These are phyloP conservation scores for Fragaria nilgerrensis DNA, from an alignment of 306 rosid species.

Conservation along the genomic window DNA sequence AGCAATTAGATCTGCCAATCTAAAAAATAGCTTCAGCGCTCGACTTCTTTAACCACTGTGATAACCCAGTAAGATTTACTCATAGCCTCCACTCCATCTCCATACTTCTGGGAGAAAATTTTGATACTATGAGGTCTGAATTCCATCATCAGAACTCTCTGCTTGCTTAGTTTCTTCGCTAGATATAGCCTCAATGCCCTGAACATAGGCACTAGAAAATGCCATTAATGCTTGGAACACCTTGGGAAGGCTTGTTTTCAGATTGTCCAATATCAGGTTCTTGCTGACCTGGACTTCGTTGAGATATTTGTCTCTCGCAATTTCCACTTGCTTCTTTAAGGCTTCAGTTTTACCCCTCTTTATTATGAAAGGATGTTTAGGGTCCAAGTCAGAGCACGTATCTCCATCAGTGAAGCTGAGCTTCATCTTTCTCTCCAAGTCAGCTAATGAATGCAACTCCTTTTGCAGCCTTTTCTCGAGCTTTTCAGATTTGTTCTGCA, in stretches of 20 bases:
- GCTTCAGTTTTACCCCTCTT: constrained; percentile 63
- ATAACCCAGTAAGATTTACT: background rate
- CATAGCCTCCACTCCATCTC: background rate
- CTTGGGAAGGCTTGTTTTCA: constrained; percentile 63
- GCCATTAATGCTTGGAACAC: constrained; percentile 58
- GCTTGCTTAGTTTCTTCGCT: constrained; percentile 27
- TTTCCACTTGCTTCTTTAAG: constrained; percentile 57
- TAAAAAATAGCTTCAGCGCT: background rate
- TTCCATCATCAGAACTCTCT: constrained; percentile 33
- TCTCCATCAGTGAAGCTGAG: constrained; percentile 31
- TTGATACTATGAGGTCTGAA: constrained; percentile 14
- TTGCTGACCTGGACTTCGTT: constrained; percentile 48
- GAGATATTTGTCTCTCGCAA: constrained; percentile 47
- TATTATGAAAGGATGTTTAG: constrained; percentile 53
- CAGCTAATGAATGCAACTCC: constrained; percentile 42
- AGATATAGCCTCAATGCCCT: constrained; percentile 50
- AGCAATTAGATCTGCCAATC: background rate
- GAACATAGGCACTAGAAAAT: constrained; percentile 56
- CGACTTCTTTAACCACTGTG: background rate
- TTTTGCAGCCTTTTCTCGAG: constrained; percentile 57
- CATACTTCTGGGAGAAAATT: background rate
- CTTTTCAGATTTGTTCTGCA: constrained; percentile 52
- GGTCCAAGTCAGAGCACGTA: constrained; percentile 37
- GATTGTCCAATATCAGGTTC: constrained; percentile 51
- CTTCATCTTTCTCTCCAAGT: constrained; percentile 44